phyloP scores from a whole-genome alignment of 192 early-diverging fungal genomes.

The Linnemannia schmuckeri region DNA sequence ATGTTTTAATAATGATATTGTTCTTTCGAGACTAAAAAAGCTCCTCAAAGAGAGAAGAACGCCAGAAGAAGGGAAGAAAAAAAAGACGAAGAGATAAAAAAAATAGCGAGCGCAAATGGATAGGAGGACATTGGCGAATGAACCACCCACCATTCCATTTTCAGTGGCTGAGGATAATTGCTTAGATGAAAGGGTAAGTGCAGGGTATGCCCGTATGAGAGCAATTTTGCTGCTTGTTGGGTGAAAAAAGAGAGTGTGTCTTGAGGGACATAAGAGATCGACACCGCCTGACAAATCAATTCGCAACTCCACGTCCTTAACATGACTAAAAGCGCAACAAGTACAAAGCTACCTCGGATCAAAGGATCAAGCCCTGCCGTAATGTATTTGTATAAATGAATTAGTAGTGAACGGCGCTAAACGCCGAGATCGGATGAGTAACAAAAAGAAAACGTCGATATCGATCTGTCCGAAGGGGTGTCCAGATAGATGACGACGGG shows the following conservation, averaged over 20 bases:
- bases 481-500: too few species aligned
- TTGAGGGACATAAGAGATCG: background rate
- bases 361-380: too few species aligned
- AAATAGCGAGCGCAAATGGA: background rate
- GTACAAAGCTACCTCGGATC: too few species aligned
- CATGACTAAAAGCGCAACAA: too few species aligned
- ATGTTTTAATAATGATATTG: slow-evolving; percentile 26
- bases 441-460: too few species aligned
- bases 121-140: background rate
- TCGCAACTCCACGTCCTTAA: background rate
- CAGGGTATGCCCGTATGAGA: background rate
- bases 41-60: background rate
- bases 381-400: too few species aligned
- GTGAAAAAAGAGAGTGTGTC: background rate
- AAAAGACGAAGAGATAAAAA: background rate
- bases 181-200: background rate
- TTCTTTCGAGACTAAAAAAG: background rate
- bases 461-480: too few species aligned
- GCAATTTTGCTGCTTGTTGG: background rate
- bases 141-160: background rate
- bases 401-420: too few species aligned
- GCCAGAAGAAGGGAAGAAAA: background rate
- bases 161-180: background rate
- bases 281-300: background rate
- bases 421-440: too few species aligned